Conservation (phyloP, 2,329 filamentous ascomycete species). For the Fusarium incarnatum region DNA sequence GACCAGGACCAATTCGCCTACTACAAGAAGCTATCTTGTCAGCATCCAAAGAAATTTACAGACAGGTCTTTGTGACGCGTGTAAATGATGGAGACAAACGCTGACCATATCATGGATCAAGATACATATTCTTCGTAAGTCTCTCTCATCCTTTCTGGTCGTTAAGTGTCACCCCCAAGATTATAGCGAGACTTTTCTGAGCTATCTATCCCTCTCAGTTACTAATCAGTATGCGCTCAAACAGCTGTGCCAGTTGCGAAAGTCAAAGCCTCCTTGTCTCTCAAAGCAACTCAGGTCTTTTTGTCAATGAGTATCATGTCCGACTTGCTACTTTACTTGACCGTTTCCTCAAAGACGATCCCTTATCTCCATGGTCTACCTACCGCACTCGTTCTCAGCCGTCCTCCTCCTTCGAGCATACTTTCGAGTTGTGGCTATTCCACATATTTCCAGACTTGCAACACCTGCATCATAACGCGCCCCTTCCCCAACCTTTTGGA, state of each 20-base stretch:
- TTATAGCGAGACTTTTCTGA: background rate
- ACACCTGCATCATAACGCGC: background rate
- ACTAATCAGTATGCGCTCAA: background rate
- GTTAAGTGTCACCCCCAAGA: background rate
- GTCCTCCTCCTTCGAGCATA: background rate
- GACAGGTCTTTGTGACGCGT: background rate
- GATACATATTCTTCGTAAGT: background rate
- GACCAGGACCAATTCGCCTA: background rate
- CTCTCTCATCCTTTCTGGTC: background rate
- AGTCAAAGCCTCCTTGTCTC: background rate
- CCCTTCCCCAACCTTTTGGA: background rate
- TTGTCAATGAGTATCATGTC: background rate
- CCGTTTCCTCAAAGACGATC: background rate
- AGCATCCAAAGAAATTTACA: background rate
- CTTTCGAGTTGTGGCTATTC: background rate
- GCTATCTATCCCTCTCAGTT: background rate
- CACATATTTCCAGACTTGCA: background rate
- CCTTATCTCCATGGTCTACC: background rate
- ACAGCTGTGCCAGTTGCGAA: background rate
- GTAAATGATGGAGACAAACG: background rate
- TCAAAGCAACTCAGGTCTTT: background rate
- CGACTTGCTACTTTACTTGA: conserved; percentile 1
- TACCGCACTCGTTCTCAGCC: background rate
- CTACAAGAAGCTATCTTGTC: background rate
- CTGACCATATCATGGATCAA: background rate